Percentiles rank a stretch among this genome's conserved stretches.
phyloP scores from a whole-genome alignment of 805 yeast species.

The Metschnikowia bowlesiae region DNA sequence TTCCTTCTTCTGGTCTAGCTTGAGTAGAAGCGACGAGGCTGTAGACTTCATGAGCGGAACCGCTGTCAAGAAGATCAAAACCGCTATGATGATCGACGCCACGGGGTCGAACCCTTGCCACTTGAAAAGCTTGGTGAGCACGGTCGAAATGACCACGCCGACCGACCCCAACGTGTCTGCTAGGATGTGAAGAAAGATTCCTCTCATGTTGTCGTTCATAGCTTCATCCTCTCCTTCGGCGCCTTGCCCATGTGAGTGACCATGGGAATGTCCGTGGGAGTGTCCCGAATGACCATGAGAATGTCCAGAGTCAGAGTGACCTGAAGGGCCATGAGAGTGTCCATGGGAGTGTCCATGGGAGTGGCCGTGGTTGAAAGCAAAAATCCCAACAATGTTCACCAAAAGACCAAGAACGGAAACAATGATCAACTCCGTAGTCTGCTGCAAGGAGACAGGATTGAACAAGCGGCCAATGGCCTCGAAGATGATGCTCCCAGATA shows the following conservation, averaged over 20 bases:
- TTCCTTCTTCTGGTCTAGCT: slow-evolving; percentile 58
- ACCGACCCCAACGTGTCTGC: slow-evolving; percentile 97
- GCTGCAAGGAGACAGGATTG: slow-evolving; percentile 71
- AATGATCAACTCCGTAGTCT: slow-evolving; percentile 76
- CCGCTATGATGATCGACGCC: slow-evolving; percentile 83
- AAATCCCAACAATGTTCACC: slow-evolving; percentile 88
- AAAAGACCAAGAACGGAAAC: slow-evolving; percentile 81
- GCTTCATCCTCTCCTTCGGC: slow-evolving; percentile 5
- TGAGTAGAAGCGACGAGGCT: slow-evolving; percentile 64
- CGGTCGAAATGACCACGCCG: slow-evolving; percentile 90
- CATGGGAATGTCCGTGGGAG: slow-evolving; percentile 2
- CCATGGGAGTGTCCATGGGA: slow-evolving; percentile 41
- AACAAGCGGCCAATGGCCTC: slow-evolving; percentile 82
- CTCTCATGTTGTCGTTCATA: slow-evolving; percentile 74
- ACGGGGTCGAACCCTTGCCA: slow-evolving; percentile 88
- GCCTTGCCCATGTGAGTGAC: slow-evolving; percentile 4
- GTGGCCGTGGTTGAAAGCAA: slow-evolving; percentile 85
- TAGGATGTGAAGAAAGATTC: slow-evolving; percentile 85
- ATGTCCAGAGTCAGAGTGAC: slow-evolving; percentile 23
- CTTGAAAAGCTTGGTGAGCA: slow-evolving; percentile 60
- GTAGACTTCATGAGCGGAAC: slow-evolving; percentile 81
- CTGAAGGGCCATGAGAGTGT: slow-evolving; percentile 30
- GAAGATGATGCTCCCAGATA: slow-evolving; percentile 79
- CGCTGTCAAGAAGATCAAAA: slow-evolving; percentile 74
- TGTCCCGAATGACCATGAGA: slow-evolving; percentile 19